Percentiles rank a stretch among this genome's conserved stretches.
These are phyloP conservation scores for Penicillium mononematosum DNA, from an alignment of 495 filamentous ascomycete species.

Conservation along the genomic window DNA sequence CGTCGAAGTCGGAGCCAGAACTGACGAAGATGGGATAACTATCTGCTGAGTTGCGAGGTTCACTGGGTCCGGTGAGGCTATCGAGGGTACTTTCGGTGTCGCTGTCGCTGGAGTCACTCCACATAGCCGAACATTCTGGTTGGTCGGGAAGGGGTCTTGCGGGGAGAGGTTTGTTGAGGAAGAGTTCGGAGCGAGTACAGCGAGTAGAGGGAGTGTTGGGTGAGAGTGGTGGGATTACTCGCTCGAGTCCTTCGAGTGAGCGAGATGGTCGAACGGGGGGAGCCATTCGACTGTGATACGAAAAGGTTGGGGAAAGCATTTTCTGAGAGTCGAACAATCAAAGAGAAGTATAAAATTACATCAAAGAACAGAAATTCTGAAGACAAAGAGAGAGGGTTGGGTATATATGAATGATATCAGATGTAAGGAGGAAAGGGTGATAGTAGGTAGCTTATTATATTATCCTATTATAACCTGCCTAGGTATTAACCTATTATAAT, in stretches of 20 bases:
- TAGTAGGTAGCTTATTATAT: too few relatives aligned
- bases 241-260: slow-evolving; percentile 46
- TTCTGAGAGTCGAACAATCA: not conserved
- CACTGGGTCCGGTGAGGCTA: slow-evolving; percentile 28
- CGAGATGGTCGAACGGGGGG: slow-evolving; percentile 40
- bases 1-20: slow-evolving; percentile 35
- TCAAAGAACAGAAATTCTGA: not conserved
- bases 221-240: slow-evolving; percentile 37
- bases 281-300: slow-evolving; percentile 26
- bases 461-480: too few relatives aligned
- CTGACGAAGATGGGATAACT: slow-evolving; percentile 44
- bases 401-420: not conserved
- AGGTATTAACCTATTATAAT: not conserved
- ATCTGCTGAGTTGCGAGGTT: slow-evolving; percentile 32
- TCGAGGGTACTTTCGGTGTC: slow-evolving; percentile 30
- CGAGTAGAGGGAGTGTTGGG: slow-evolving; percentile 19
- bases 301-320: slow-evolving; percentile 30
- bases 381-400: not conserved
- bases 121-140: slow-evolving; percentile 29
- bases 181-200: slow-evolving; percentile 31
- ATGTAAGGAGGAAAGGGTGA: not conserved
- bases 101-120: slow-evolving; percentile 36
- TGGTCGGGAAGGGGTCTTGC: slow-evolving; percentile 30
- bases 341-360: slow-evolving; percentile 2
- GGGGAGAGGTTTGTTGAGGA: slow-evolving; percentile 42